Percentiles rank a stretch among this genome's conserved stretches.
Evolutionary conservation across 305 asterid genomes (phyloP).

Genomic region (Andrographis paniculata): DNA sequence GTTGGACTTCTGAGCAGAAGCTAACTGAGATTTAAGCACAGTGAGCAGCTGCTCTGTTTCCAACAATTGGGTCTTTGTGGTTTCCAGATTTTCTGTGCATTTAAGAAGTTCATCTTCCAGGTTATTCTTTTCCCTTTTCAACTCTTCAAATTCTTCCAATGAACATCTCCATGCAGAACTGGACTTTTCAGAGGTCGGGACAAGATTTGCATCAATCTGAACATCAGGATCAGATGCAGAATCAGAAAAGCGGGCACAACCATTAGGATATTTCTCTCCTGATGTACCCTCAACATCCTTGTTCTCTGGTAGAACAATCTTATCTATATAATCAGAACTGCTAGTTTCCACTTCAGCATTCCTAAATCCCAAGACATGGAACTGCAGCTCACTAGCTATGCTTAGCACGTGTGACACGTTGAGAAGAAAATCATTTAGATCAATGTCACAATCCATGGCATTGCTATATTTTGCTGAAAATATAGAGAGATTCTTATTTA

Average conservation of each 20-base stretch:
- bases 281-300: slow-evolving; percentile 33
- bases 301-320: slow-evolving; percentile 73
- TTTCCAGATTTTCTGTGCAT: slow-evolving; percentile 50
- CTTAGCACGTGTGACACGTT: slow-evolving; percentile 50
- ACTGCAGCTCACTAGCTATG: slow-evolving; percentile 50
- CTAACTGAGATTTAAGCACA: slow-evolving; percentile 67
- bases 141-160: slow-evolving; percentile 74
- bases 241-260: slow-evolving; percentile 59
- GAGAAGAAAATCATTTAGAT: slow-evolving; percentile 45
- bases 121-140: slow-evolving; percentile 70
- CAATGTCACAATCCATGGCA: slow-evolving; percentile 29
- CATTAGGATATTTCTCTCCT: slow-evolving; percentile 39
- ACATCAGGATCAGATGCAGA: slow-evolving; percentile 76
- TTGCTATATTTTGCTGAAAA: slow-evolving; percentile 52
- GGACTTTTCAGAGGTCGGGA: slow-evolving; percentile 66
- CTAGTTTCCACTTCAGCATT: slow-evolving; percentile 46
- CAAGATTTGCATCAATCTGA: slow-evolving; percentile 66
- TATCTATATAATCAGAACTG: slow-evolving; percentile 70
- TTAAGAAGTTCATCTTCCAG: slow-evolving; percentile 55
- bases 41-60: slow-evolving; percentile 70
- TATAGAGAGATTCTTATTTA: slow-evolving; percentile 33
- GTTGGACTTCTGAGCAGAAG: slow-evolving; percentile 66
- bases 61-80: slow-evolving; percentile 51
- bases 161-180: slow-evolving; percentile 71
- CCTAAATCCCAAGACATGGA: slow-evolving; percentile 45